These are phyloP conservation scores for Curvularia verruculosa DNA, from an alignment of 2,329 filamentous ascomycete species.

Conservation along the genomic window DNA sequence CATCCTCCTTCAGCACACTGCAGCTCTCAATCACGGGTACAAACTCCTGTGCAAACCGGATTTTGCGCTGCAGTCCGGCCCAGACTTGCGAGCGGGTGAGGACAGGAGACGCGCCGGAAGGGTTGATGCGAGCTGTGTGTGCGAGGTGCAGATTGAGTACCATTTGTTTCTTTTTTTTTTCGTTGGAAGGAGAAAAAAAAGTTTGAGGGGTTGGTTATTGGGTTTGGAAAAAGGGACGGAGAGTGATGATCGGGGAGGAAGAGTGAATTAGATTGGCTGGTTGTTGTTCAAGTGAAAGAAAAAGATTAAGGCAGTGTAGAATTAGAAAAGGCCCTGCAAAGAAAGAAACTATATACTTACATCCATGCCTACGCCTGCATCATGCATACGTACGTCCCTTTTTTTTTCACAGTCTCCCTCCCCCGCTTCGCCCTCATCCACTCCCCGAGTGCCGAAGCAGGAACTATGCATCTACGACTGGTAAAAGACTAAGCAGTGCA, in stretches of 20 bases:
- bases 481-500: neutral
- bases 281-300: too few species aligned
- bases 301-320: too few species aligned
- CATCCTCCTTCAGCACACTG: conserved; percentile 50
- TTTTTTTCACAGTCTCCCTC: too few species aligned
- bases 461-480: neutral
- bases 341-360: too few species aligned
- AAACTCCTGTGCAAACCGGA: conserved; percentile 54
- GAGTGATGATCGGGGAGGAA: too few species aligned
- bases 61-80: conserved; percentile 55
- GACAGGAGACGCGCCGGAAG: conserved; percentile 42
- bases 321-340: too few species aligned
- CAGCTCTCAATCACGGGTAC: conserved; percentile 53
- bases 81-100: conserved; percentile 51
- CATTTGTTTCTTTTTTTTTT: conserved; percentile 37
- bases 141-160: conserved; percentile 50
- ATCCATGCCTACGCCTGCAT: too few species aligned
- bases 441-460: neutral
- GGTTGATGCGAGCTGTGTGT: conserved; percentile 55
- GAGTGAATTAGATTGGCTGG: too few species aligned
- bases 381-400: neutral
- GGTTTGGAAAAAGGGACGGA: too few species aligned
- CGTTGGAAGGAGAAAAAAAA: too few species aligned
- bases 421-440: neutral
- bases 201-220: too few species aligned